A percentile compares a stretch with the other conserved stretches of the same genome.
Evolutionary conservation across 2,329 filamentous ascomycete genomes (phyloP).

Genomic region (Fusarium phyllophilum): DNA sequence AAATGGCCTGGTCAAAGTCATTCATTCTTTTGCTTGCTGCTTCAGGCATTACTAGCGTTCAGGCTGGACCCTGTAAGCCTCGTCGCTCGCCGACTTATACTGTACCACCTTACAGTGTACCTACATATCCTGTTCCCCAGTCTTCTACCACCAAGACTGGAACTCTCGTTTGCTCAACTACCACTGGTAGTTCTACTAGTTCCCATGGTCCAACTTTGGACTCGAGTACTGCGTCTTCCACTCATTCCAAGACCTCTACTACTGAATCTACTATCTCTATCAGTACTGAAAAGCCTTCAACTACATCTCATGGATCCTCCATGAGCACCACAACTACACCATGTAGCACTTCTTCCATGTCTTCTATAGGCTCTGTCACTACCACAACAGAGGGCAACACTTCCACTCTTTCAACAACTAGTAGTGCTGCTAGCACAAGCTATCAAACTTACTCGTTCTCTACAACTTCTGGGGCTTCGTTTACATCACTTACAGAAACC

Average conservation of each 20-base stretch:
- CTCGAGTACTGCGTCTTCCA: neutral
- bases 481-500: neutral
- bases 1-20: constrained; percentile 28
- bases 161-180: neutral
- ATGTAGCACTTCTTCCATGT: neutral
- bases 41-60: constrained; percentile 4
- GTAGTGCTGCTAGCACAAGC: neutral
- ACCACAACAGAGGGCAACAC: neutral
- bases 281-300: neutral
- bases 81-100: constrained; percentile 16
- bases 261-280: neutral
- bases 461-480: neutral
- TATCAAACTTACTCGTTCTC: neutral
- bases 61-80: constrained; percentile 29
- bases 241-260: neutral
- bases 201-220: neutral
- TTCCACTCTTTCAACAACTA: neutral
- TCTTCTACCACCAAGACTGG: neutral
- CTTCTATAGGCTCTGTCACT: constrained; percentile 1
- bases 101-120: constrained; percentile 6
- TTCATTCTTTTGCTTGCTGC: constrained; percentile 27
- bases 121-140: constrained; percentile 23
- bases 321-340: neutral
- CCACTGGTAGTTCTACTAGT: neutral
- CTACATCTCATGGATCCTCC: neutral